phyloP scores from a whole-genome alignment of 495 filamentous ascomycete genomes.

The Elasticomyces elasticus region DNA sequence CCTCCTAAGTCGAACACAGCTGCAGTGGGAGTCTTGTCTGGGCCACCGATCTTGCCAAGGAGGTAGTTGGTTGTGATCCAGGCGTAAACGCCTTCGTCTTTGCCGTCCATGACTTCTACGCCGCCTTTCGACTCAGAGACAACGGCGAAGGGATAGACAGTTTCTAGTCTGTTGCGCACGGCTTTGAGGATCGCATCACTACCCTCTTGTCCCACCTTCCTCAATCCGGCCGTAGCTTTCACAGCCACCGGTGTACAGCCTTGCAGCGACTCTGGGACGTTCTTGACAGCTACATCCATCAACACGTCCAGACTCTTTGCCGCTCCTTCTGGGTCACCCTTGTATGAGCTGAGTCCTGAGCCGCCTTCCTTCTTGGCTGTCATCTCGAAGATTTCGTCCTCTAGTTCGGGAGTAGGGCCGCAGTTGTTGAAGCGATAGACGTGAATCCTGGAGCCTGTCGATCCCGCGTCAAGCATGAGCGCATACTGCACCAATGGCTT shows the following conservation, averaged over 20 bases:
- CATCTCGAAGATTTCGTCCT: constrained; percentile 82
- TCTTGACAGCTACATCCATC: constrained; percentile 71
- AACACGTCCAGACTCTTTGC: constrained; percentile 82
- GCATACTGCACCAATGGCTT: constrained; percentile 96
- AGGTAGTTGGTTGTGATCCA: constrained; percentile 99
- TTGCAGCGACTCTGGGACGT: constrained; percentile 78
- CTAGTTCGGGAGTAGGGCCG: constrained; percentile 86
- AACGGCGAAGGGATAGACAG: constrained; percentile 83
- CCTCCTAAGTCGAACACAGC: constrained; percentile 94
- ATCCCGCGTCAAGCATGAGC: constrained; percentile 96
- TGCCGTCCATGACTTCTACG: constrained; percentile 91
- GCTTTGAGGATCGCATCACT: constrained; percentile 76
- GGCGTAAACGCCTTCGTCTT: constrained; percentile 93
- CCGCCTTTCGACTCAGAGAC: constrained; percentile 74
- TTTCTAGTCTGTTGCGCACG: constrained; percentile 77
- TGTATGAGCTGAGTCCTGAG: constrained; percentile 79
- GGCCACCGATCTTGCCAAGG: constrained; percentile 89
- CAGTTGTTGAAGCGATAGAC: constrained; percentile 99
- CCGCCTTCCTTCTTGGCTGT: constrained; percentile 67
- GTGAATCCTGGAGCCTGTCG: constrained; percentile 94
- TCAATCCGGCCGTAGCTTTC: constrained; percentile 90
- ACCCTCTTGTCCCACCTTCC: constrained; percentile 71
- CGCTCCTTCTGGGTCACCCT: constrained; percentile 71
- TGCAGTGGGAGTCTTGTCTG: constrained; percentile 79
- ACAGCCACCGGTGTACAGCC: constrained; percentile 83